Evolutionary conservation across 2,329 filamentous ascomycete species (phyloP).

Genomic region (Juglanconis sp.): DNA sequence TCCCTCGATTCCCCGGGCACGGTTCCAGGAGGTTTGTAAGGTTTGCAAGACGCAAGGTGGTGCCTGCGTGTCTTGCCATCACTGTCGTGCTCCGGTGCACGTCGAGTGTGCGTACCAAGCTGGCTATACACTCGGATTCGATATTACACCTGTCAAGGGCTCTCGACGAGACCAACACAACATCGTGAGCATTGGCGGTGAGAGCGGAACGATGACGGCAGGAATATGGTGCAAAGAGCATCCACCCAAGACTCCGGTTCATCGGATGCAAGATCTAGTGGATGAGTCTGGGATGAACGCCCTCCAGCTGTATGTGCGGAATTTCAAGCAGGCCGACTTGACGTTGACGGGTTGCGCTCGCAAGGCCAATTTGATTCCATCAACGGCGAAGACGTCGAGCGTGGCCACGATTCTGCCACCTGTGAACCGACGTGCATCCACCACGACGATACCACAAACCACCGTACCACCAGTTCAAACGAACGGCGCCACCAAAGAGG

Average conservation of each 20-base stretch:
- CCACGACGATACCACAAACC: slow-evolving; percentile 37
- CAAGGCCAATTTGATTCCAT: slow-evolving; percentile 77
- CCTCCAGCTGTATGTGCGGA: slow-evolving; percentile 80
- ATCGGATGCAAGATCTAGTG: slow-evolving; percentile 74
- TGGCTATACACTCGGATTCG: slow-evolving; percentile 82
- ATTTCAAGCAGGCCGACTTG: slow-evolving; percentile 92
- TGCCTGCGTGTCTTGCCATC: slow-evolving; percentile 81
- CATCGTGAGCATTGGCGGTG: slow-evolving; percentile 76
- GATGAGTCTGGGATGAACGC: slow-evolving; percentile 72
- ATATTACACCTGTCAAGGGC: slow-evolving; percentile 84
- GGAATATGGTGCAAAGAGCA: slow-evolving; percentile 92
- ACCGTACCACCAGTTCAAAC: slow-evolving; percentile 22
- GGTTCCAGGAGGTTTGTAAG: slow-evolving; percentile 77
- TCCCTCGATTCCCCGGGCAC: slow-evolving; percentile 69
- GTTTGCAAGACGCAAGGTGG: slow-evolving; percentile 72
- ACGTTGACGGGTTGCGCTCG: slow-evolving; percentile 87
- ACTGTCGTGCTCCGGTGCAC: slow-evolving; percentile 71
- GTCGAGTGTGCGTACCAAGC: slow-evolving; percentile 86
- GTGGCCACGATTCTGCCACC: slow-evolving; percentile 30
- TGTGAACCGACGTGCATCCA: slow-evolving; percentile 55
- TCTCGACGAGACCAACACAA: slow-evolving; percentile 78
- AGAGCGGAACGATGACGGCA: slow-evolving; percentile 80
- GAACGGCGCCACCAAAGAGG: slow-evolving; percentile 28
- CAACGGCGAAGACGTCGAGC: slow-evolving; percentile 54
- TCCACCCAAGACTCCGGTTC: slow-evolving; percentile 67